A percentile compares a stretch with the other conserved stretches of the same genome.
These are phyloP conservation scores for Cryoendolithus antarcticus DNA, from an alignment of 2,329 filamentous ascomycete species.

Conservation along the genomic window DNA sequence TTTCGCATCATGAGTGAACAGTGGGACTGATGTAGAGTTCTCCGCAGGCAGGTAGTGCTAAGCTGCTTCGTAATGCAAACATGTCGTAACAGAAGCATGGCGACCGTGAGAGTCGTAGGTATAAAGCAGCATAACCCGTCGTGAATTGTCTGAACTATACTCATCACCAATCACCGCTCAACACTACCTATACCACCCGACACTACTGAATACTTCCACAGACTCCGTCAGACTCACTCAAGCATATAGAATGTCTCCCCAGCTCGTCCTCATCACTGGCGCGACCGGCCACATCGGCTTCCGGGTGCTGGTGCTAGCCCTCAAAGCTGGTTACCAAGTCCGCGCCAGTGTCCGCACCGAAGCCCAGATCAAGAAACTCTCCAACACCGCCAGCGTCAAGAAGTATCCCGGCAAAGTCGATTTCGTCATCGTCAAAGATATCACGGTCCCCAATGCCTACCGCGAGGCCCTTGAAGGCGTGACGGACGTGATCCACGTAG, in stretches of 20 bases:
- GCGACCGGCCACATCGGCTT: conserved; percentile 29
- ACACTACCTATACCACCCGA: no score
- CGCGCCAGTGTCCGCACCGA: conserved; percentile 25
- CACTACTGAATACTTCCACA: no score
- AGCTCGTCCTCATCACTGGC: conserved; percentile 24
- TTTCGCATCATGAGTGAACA: no score
- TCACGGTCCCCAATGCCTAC: conserved; percentile 19
- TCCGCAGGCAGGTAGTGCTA: no score
- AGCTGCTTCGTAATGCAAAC: no score
- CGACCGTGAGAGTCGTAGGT: no score
- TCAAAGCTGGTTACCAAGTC: conserved; percentile 25
- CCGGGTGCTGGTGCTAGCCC: conserved; percentile 20
- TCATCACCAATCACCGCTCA: no score
- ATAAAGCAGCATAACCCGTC: no score
- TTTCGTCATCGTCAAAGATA: conserved; percentile 23
- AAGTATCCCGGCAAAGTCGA: conserved; percentile 12
- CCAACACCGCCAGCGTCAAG: not conserved
- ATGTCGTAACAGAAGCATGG: no score
- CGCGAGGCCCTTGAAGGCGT: conserved; percentile 23
- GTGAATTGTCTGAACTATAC: no score
- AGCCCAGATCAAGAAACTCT: conserved; percentile 19
- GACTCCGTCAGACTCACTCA: no score
- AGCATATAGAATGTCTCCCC: not conserved
- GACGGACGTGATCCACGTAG: conserved; percentile 17
- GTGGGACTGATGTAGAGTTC: no score